Conservation (phyloP, 371 early-diverging fungal genomes). For the Mucor ambiguus region DNA sequence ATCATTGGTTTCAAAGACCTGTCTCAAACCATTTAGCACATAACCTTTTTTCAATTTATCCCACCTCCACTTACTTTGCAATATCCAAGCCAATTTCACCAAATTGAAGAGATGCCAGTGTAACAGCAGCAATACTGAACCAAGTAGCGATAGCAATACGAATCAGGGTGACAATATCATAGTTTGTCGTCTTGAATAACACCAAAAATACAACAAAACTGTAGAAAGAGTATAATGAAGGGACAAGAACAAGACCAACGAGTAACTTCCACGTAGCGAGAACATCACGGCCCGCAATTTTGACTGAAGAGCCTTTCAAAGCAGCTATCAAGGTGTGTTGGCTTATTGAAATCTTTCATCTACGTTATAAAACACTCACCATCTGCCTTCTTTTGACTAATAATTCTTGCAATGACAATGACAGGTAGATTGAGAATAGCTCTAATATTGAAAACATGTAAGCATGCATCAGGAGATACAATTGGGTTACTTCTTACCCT, state of each 20-base stretch:
- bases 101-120: slow-evolving; percentile 75
- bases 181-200: slow-evolving; percentile 14
- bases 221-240: slow-evolving; percentile 48
- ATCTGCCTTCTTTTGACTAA: slow-evolving; percentile 23
- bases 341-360: background rate
- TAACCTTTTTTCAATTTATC: too few species aligned
- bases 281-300: slow-evolving; percentile 90
- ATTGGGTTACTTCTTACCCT: slow-evolving; percentile 34
- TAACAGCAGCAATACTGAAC: slow-evolving; percentile 61
- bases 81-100: slow-evolving; percentile 86
- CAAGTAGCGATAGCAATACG: slow-evolving; percentile 44
- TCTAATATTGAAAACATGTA: background rate
- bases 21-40: background rate
- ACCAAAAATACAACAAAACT: slow-evolving; percentile 7
- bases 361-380: background rate
- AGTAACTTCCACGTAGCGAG: slow-evolving; percentile 93
- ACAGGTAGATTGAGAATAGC: slow-evolving; percentile 21
- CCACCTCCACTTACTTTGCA: slow-evolving; percentile 49
- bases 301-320: slow-evolving; percentile 81
- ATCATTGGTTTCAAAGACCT: slow-evolving; percentile 81
- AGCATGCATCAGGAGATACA: too few species aligned
- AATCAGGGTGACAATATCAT: slow-evolving; percentile 2
- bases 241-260: slow-evolving; percentile 71
- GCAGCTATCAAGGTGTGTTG: slow-evolving; percentile 57
- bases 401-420: slow-evolving; percentile 14